Evolutionary conservation across 371 early-diverging fungal species (phyloP), one percentile per base, ranked within the genome.

Genomic region (Rhizopus microsporus): DNA sequence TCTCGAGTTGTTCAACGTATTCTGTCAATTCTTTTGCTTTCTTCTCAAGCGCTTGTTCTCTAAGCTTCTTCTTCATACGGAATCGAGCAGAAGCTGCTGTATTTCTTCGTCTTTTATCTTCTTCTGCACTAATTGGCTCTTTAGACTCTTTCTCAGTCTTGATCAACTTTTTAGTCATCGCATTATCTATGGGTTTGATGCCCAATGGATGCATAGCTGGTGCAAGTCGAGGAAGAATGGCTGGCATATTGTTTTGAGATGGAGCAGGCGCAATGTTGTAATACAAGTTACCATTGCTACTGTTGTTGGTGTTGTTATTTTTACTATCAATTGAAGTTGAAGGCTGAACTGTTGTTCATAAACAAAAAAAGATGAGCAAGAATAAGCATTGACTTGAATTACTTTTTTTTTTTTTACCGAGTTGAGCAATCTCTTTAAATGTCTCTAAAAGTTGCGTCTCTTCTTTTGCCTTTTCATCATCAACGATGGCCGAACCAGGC

Each of bases 31-130:
- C 93, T 62, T 85, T 82, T 9, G 95, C 92, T 1, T 87, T 89
- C 51, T 81, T 80, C 71, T 95, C 93, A 13, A 96, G 70, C 9
- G 83, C 88, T 79, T 93, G 88, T 67, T 96, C 96, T 51, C 90
- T 85, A 60, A 82, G 56, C 65, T 93, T 93, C 73, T 96, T 98
- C 80, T 95, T 94, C 52, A 92, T 85, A 7, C 98, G 88, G 81
- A 98, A 98, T 32, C 98, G 80, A 5, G 96, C 96, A 0, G 94
- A 93, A 0, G 98, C 98, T 3, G 91, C 94, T 0, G 96, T 97
- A 79, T 97, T 97, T 34, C 97, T 79, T 17, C 87, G 77, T 45
- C 98, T 87, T 75, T 96, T 96, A 69, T 95, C 97, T 51, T 89
- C 91, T 56, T 87, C 88, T 4, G 86, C 76, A 7, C 65, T 57